phyloP scores from a whole-genome alignment of 106 monocot species.

The Acorus calamus region DNA sequence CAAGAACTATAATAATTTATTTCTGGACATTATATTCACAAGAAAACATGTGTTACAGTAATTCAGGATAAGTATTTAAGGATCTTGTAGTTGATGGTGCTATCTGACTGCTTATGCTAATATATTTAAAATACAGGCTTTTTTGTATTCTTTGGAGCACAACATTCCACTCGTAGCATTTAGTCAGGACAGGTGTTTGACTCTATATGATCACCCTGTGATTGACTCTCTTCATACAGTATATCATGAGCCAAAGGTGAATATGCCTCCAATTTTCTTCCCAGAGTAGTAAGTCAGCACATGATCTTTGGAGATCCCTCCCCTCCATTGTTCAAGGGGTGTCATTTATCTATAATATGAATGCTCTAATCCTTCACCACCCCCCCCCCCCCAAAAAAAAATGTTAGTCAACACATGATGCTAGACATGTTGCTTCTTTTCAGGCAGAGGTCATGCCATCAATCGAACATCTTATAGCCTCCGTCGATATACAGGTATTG shows the following conservation, averaged over 20 bases:
- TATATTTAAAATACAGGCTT: slow-evolving; percentile 48
- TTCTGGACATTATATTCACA: too few relatives aligned
- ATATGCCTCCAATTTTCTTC: too few relatives aligned
- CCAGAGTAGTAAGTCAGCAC: too few relatives aligned
- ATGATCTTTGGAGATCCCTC: too few relatives aligned
- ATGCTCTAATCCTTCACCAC: too few relatives aligned
- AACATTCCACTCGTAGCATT: slow-evolving; percentile 81
- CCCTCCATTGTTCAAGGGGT: too few relatives aligned
- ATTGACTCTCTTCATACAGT: slow-evolving; percentile 68
- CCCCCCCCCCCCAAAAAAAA: too few relatives aligned
- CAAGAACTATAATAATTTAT: too few relatives aligned
- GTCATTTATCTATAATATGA: too few relatives aligned
- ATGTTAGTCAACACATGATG: too few relatives aligned
- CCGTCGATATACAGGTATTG: slow-evolving; percentile 72
- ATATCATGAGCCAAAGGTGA: slow-evolving; percentile 87
- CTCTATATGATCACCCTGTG: slow-evolving; percentile 71
- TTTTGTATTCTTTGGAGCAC: slow-evolving; percentile 74
- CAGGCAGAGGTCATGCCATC: slow-evolving; percentile 79
- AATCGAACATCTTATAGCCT: slow-evolving; percentile 53
- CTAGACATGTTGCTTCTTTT: neutral
- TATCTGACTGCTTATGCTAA: neutral
- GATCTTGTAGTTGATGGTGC: neutral
- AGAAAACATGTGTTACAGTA: too few relatives aligned
- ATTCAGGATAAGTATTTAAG: too few relatives aligned
- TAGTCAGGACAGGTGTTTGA: slow-evolving; percentile 67